These are phyloP conservation scores for Pedinophyceae sp. DNA, from an alignment of 139 green algal genomes.

Conservation along the genomic window DNA sequence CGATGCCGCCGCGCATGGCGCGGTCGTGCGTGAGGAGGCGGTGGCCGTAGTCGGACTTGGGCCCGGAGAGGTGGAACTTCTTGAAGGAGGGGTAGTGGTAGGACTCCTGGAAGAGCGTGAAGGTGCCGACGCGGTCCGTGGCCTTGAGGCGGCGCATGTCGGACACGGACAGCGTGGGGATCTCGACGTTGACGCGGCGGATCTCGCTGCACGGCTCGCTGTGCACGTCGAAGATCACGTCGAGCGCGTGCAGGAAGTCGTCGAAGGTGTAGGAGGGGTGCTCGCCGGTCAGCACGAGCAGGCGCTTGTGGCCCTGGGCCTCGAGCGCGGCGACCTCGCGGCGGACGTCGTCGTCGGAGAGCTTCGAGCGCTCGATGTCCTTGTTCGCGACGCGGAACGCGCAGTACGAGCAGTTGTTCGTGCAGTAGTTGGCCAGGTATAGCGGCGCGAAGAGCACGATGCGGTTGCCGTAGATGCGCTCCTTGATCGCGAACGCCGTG, in stretches of 20 bases:
- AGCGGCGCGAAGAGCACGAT: conserved; percentile 54
- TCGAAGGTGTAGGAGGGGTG: conserved; percentile 51
- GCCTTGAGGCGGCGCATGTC: conserved; percentile 54
- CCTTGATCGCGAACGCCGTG: conserved; percentile 44
- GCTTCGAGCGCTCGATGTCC: conserved; percentile 10
- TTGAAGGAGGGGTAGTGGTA: conserved; percentile 41
- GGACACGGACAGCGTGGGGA: conserved; percentile 39
- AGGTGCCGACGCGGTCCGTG: conserved; percentile 41
- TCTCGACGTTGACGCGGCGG: conserved; percentile 54
- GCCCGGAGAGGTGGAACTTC: conserved; percentile 40
- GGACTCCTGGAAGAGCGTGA: conserved; percentile 52
- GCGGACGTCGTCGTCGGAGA: conserved; percentile 25
- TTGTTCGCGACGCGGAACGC: conserved; percentile 45
- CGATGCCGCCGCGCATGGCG: conserved; percentile 39
- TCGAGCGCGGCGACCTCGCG: conserved; percentile 39
- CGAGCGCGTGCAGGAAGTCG: conserved; percentile 33
- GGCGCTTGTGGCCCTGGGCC: conserved; percentile 34
- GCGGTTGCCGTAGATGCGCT: conserved; percentile 57
- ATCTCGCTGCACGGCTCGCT: conserved; percentile 47
- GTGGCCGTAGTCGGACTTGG: conserved; percentile 45
- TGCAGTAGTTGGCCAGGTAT: conserved; percentile 53
- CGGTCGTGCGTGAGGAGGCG: conserved; percentile 42
- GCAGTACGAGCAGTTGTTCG: conserved; percentile 55
- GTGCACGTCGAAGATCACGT: conserved; percentile 10
- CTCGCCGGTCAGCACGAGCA: conserved; percentile 51